Evolutionary conservation across 768 basidiomycete species (phyloP).

Genomic region (Hirschioporus abietinus): DNA sequence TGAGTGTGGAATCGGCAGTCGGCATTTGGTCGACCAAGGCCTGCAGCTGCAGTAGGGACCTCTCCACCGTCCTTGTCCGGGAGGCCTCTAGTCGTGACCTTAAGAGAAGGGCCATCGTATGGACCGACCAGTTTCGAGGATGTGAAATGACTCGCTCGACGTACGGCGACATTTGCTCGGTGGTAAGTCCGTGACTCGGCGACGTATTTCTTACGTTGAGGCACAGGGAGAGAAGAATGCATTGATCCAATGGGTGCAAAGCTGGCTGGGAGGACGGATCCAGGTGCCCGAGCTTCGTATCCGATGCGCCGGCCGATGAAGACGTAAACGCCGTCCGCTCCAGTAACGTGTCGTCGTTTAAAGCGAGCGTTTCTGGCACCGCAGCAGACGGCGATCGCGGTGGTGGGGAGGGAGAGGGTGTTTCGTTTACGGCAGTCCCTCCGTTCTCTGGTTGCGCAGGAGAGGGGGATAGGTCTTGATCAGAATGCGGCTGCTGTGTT

Average conservation of each 20-base stretch:
- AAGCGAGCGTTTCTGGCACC: constrained; percentile 71
- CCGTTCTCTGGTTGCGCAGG: constrained; percentile 7
- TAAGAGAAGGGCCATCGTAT: constrained; percentile 93
- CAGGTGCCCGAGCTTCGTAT: constrained; percentile 57
- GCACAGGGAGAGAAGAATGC: constrained; percentile 85
- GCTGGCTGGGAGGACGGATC: constrained; percentile 82
- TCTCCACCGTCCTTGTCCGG: constrained; percentile 89
- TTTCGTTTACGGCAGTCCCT: constrained; percentile 1
- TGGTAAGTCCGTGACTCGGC: constrained; percentile 84
- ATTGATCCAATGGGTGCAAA: constrained; percentile 91
- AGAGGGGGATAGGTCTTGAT: neutral
- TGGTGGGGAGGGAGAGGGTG: neutral
- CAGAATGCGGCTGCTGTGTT: neutral
- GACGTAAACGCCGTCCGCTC: constrained; percentile 92
- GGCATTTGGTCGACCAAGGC: constrained; percentile 97
- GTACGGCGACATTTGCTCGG: constrained; percentile 91
- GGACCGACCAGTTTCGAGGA: constrained; percentile 91
- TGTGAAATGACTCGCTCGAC: constrained; percentile 84
- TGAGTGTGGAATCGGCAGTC: constrained; percentile 65
- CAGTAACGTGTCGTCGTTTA: constrained; percentile 95
- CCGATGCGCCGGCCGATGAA: constrained; percentile 42
- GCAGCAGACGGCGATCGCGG: constrained; percentile 3
- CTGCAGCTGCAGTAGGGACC: constrained; percentile 87
- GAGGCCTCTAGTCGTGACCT: constrained; percentile 87
- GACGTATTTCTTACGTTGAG: constrained; percentile 87